Evolutionary conservation across 768 basidiomycete genomes (phyloP).

Genomic region (Amanita subjunquillea): DNA sequence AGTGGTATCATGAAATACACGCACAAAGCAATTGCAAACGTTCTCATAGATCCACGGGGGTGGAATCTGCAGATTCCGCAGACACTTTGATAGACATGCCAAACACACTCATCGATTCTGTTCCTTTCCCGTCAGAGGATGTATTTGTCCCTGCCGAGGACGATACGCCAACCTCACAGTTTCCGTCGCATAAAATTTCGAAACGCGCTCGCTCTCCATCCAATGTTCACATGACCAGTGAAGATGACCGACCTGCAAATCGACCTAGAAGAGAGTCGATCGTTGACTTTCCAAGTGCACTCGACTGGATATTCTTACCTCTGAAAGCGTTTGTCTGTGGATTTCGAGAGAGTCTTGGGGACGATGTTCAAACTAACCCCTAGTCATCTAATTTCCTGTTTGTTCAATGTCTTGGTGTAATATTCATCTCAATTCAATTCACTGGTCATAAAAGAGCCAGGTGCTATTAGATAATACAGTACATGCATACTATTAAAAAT

Average conservation of each 20-base stretch:
- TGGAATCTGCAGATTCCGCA: neutral
- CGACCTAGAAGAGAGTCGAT: conserved; percentile 40
- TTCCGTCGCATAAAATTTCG: neutral
- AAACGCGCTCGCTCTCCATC: conserved; percentile 3
- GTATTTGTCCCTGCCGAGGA: neutral
- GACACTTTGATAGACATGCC: neutral
- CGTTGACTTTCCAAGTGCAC: conserved; percentile 32
- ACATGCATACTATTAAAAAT: neutral
- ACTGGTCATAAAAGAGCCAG: neutral
- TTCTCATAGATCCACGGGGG: neutral
- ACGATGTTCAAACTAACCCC: conserved; percentile 6
- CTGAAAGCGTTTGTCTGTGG: conserved; percentile 57
- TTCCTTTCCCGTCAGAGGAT: conserved; percentile 1
- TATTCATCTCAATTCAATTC: neutral
- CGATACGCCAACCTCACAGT: neutral
- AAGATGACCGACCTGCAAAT: conserved; percentile 30
- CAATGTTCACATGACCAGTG: neutral
- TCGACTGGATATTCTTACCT: conserved; percentile 55
- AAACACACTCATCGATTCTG: neutral
- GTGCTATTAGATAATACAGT: neutral
- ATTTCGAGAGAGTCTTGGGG: conserved; percentile 49
- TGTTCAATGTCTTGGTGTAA: neutral
- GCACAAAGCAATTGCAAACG: neutral
- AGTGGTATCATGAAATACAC: conserved; percentile 4
- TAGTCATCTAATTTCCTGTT: conserved; percentile 8